Evolutionary conservation across 2,329 filamentous ascomycete species (phyloP).

Genomic region (Claviceps sp.): DNA sequence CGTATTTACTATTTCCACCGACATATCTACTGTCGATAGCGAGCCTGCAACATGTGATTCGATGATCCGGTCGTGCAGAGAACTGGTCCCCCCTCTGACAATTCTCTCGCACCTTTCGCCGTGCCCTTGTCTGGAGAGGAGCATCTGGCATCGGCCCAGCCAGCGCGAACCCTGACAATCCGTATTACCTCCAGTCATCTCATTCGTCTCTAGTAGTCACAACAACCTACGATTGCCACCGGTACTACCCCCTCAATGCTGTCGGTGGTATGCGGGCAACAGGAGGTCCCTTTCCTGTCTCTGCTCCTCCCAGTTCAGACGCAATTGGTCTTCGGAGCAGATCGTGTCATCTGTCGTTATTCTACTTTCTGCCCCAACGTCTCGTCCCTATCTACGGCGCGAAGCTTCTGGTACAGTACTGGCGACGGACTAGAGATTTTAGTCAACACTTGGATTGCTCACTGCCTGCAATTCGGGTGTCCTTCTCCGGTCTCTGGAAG

Average conservation of each 20-base stretch:
- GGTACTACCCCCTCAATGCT: neutral
- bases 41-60: constrained; percentile 1
- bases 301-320: neutral
- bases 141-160: neutral
- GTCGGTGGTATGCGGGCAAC: neutral
- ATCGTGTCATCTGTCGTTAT: neutral
- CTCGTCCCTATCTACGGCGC: neutral
- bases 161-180: constrained; percentile 4
- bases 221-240: constrained; percentile 5
- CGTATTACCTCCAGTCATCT: neutral
- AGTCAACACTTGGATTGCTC: neutral
- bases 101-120: neutral
- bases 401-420: neutral
- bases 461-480: neutral
- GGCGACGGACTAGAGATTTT: neutral
- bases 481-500: neutral
- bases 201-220: constrained; percentile 5
- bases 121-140: neutral
- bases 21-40: neutral
- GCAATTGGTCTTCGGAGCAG: neutral
- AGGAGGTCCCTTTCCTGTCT: neutral
- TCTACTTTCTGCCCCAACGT: neutral
- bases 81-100: neutral
- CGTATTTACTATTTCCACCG: constrained; percentile 3
- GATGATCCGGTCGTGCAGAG: neutral